phyloP scores from a whole-genome alignment of 1,139 yeast genomes.

The Lodderomyces beijingensis region DNA sequence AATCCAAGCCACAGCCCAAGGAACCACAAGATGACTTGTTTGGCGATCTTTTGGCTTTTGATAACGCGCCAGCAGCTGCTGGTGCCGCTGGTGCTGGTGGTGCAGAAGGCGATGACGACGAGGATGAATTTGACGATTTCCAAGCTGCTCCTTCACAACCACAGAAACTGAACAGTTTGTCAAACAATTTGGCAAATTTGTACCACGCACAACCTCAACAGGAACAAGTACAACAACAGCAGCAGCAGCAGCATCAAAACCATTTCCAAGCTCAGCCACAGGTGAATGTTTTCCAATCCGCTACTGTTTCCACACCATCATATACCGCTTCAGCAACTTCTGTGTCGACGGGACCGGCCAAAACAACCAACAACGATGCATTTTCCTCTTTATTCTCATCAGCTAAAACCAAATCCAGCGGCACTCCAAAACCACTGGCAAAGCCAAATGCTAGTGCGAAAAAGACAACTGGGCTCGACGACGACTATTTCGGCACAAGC shows the following conservation, averaged over 20 bases:
- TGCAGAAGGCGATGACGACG: constrained; percentile 66
- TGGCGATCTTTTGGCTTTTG: constrained; percentile 56
- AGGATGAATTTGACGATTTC: constrained; percentile 93
- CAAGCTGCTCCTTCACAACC: constrained; percentile 66
- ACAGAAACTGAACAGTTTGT: constrained; percentile 21
- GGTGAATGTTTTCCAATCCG: constrained; percentile 5
- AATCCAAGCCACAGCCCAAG: constrained; percentile 13
- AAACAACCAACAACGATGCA: constrained; percentile 55
- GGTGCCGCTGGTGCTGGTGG: constrained; percentile 1
- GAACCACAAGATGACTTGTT: constrained; percentile 36
- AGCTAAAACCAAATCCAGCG: constrained; percentile 50
- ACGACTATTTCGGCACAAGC: constrained; percentile 20
- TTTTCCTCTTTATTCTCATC: constrained; percentile 76
- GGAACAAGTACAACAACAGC: constrained; percentile 11
- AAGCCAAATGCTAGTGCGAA: constrained; percentile 4
- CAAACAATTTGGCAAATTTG: constrained; percentile 40
- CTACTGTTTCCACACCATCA: constrained; percentile 6
- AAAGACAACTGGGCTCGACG: constrained; percentile 11
- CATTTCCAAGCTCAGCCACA: constrained; percentile 12
- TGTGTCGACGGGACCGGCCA: constrained; percentile 26
- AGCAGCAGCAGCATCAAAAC: constrained; percentile 13
- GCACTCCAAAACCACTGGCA: constrained; percentile 13
- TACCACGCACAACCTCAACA: constrained; percentile 19
- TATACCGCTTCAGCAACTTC: constrained; percentile 3
- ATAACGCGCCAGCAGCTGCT: constrained; percentile 20